phyloP scores from a whole-genome alignment of 2,329 filamentous ascomycete species.

The Teratosphaeria zuluensis region DNA sequence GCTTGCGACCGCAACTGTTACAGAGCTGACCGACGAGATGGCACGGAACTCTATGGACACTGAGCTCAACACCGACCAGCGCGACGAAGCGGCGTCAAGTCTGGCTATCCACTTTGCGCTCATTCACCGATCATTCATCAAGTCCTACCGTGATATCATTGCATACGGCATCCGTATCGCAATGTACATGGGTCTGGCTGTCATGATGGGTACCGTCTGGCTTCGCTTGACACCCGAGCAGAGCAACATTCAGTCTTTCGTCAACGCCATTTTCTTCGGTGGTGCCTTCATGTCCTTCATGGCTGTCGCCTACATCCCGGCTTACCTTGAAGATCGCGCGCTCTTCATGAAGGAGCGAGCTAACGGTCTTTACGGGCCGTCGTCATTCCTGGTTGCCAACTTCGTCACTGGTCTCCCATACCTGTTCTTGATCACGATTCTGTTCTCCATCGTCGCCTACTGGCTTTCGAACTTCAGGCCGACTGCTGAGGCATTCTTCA shows the following conservation, averaged over 20 bases:
- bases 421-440: slow-evolving; percentile 64
- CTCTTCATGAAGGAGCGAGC: slow-evolving; percentile 67
- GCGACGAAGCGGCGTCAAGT: slow-evolving; percentile 33
- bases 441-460: slow-evolving; percentile 69
- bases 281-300: slow-evolving; percentile 46
- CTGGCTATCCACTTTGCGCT: slow-evolving; percentile 51
- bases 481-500: slow-evolving; percentile 58
- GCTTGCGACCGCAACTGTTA: slow-evolving; percentile 27
- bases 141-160: slow-evolving; percentile 73
- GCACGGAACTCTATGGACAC: slow-evolving; percentile 24
- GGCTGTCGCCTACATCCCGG: slow-evolving; percentile 69
- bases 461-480: slow-evolving; percentile 71
- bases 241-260: slow-evolving; percentile 67
- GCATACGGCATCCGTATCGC: slow-evolving; percentile 73
- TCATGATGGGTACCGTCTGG: slow-evolving; percentile 87
- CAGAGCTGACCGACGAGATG: slow-evolving; percentile 26
- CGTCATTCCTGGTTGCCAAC: slow-evolving; percentile 65
- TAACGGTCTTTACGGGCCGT: slow-evolving; percentile 62
- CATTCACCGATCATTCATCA: slow-evolving; percentile 70
- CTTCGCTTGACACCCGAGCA: slow-evolving; percentile 60
- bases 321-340: slow-evolving; percentile 68
- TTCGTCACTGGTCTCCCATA: slow-evolving; percentile 75
- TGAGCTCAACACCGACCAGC: slow-evolving; percentile 19
- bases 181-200: slow-evolving; percentile 72
- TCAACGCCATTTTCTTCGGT: slow-evolving; percentile 62